phyloP scores from a whole-genome alignment of 1,284 basidiomycete genomes.

The Flammula alnicola region DNA sequence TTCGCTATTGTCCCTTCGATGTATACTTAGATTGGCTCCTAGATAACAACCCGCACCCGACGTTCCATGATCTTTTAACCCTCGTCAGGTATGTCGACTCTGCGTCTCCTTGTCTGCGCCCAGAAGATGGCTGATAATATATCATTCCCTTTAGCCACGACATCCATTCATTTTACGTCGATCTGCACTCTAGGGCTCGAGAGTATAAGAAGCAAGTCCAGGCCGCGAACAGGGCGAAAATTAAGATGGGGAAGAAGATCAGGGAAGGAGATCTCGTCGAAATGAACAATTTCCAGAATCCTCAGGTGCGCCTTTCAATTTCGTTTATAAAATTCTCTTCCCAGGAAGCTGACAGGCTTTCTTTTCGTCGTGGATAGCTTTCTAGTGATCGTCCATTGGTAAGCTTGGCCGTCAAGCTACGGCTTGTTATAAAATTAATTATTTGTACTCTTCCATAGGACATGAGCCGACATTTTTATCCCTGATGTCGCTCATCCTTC shows the following conservation, averaged over 20 bases:
- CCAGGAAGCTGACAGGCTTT: not conserved
- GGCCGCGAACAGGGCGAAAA: constrained; percentile 6
- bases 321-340: not conserved
- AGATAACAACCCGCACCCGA: constrained; percentile 27
- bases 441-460: not conserved
- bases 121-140: not conserved
- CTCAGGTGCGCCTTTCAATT: constrained; percentile 20
- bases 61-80: constrained; percentile 27
- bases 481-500: too few species aligned
- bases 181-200: constrained; percentile 20
- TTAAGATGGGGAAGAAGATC: constrained; percentile 13
- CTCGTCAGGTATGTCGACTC: constrained; percentile 26
- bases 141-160: constrained; percentile 20
- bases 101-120: too few species aligned
- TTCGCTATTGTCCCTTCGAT: not conserved
- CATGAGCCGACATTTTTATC: constrained; percentile 8
- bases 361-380: constrained; percentile 4
- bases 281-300: constrained; percentile 32
- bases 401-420: too few species aligned
- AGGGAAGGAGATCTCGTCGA: constrained; percentile 17
- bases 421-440: not conserved
- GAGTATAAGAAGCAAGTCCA: constrained; percentile 20
- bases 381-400: constrained; percentile 20
- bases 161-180: constrained; percentile 26
- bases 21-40: not conserved